A percentile compares a stretch with the other conserved stretches of the same genome.
phyloP scores from a whole-genome alignment of 148 eudicot genomes.

The Talinum fruticosum region DNA sequence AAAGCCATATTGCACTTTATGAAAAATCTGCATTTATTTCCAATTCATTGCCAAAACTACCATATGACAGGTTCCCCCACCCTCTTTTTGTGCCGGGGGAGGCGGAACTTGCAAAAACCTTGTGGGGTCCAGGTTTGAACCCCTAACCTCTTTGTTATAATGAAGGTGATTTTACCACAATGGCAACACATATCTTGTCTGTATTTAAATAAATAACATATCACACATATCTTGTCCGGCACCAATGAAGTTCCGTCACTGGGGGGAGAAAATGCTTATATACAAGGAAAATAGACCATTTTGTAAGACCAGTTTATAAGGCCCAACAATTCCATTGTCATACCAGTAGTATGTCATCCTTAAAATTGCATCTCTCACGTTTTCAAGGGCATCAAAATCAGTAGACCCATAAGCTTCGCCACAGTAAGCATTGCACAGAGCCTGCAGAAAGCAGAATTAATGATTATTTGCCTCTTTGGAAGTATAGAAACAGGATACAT shows the following conservation, averaged over 20 bases:
- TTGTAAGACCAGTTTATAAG: neutral
- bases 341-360: constrained; percentile 98
- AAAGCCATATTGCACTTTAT: constrained; percentile 6
- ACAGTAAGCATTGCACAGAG: constrained; percentile 77
- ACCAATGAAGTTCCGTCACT: too few species aligned
- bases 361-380: constrained; percentile 76
- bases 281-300: neutral
- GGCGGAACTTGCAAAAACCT: too few species aligned
- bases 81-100: neutral
- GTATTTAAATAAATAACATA: too few species aligned
- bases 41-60: neutral
- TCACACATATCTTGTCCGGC: too few species aligned
- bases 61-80: too few species aligned
- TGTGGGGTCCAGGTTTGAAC: too few species aligned
- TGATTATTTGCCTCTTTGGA: neutral
- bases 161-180: too few species aligned
- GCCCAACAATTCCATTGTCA: constrained; percentile 1
- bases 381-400: constrained; percentile 68
- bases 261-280: neutral
- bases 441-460: constrained; percentile 41
- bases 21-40: neutral
- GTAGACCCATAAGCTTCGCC: constrained; percentile 81
- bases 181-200: too few species aligned
- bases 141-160: too few species aligned
- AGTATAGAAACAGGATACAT: neutral